Percentiles rank a stretch among this genome's conserved stretches.
phyloP scores from a whole-genome alignment of 768 basidiomycete species.

The Agaricus blazei region DNA sequence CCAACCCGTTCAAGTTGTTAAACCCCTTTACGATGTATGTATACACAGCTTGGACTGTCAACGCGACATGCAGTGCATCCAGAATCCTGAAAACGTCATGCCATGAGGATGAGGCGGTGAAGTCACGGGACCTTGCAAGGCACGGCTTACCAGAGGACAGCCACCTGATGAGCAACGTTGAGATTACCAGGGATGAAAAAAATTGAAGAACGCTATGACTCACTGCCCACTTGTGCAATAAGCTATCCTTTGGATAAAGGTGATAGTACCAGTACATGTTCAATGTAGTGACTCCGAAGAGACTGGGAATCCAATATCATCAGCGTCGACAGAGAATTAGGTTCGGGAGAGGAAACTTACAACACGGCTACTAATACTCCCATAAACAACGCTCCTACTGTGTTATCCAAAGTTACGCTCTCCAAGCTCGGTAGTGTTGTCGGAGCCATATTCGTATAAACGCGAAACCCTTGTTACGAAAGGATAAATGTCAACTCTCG shows the following conservation, averaged over 20 bases:
- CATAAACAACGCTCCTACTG: conserved; percentile 31
- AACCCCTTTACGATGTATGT: conserved; percentile 31
- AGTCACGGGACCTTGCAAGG: neutral
- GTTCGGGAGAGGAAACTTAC: conserved; percentile 18
- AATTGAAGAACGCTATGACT: neutral
- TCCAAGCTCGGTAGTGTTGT: conserved; percentile 20
- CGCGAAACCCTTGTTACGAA: neutral
- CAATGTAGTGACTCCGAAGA: conserved; percentile 34
- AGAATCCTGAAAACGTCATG: conserved; percentile 20
- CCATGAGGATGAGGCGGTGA: neutral
- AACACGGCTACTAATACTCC: conserved; percentile 29
- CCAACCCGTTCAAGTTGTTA: conserved; percentile 22
- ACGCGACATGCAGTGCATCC: conserved; percentile 28
- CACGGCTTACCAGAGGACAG: conserved; percentile 3
- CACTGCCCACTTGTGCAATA: conserved; percentile 32
- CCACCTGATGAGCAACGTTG: neutral
- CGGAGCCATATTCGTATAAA: conserved; percentile 14
- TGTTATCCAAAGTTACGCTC: conserved; percentile 30
- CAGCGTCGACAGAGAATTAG: neutral
- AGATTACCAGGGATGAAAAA: neutral
- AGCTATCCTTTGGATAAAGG: conserved; percentile 28
- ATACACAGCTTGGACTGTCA: conserved; percentile 31
- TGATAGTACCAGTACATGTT: conserved; percentile 38
- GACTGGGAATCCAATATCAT: conserved; percentile 15
- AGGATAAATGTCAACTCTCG: neutral